Conservation (phyloP, 2,329 filamentous ascomycete genomes). For the Hymenoscyphus repandus region DNA sequence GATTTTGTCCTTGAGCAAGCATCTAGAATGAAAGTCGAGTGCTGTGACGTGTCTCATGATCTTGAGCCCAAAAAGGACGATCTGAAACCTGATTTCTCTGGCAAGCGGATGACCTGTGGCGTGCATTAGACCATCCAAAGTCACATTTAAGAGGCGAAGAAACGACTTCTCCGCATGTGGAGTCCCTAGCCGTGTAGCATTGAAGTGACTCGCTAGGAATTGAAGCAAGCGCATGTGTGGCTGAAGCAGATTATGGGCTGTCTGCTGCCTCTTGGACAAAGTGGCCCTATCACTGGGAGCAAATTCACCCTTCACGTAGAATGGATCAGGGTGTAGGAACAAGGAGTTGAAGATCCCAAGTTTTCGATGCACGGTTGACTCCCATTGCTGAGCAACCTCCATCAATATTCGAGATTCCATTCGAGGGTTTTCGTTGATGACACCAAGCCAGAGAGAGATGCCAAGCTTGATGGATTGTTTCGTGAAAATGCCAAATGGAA, state of each 20-base stretch:
- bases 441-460: conserved; percentile 91
- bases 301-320: conserved; percentile 88
- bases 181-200: conserved; percentile 81
- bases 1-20: conserved; percentile 83
- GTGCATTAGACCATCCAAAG: conserved; percentile 66
- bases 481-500: conserved; percentile 89
- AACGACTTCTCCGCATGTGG: conserved; percentile 78
- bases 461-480: conserved; percentile 95
- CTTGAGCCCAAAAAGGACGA: conserved; percentile 75
- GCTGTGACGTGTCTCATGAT: conserved; percentile 70
- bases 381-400: conserved; percentile 89
- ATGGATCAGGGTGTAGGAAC: conserved; percentile 75
- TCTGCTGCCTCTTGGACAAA: conserved; percentile 69
- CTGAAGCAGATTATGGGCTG: conserved; percentile 75
- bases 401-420: conserved; percentile 81
- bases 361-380: conserved; percentile 70
- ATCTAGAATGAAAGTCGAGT: conserved; percentile 58
- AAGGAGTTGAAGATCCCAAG: conserved; percentile 75
- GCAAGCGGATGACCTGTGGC: conserved; percentile 78
- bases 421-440: conserved; percentile 90
- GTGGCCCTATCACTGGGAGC: conserved; percentile 79
- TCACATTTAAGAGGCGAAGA: conserved; percentile 72
- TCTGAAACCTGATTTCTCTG: conserved; percentile 85
- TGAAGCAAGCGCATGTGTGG: conserved; percentile 83
- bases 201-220: conserved; percentile 92